Conservation (phyloP, 1,284 basidiomycete species). For the Kalmanozyma brasiliensis region DNA sequence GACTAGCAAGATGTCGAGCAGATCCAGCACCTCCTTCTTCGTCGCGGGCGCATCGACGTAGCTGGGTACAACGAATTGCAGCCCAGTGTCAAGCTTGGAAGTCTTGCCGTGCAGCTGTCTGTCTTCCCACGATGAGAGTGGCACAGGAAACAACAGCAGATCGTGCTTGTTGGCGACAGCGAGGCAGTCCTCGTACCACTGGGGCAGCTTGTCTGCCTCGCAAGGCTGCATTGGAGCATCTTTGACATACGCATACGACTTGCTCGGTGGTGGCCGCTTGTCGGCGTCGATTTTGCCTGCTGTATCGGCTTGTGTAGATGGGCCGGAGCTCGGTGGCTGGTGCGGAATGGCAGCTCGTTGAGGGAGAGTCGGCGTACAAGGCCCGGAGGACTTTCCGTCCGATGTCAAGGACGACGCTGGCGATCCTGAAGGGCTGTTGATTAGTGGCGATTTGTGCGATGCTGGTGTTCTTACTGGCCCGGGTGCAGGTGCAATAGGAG, state of each 20-base stretch:
- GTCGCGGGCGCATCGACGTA: slow-evolving; percentile 15
- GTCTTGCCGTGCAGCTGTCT: slow-evolving; percentile 1
- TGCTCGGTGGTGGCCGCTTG: neutral
- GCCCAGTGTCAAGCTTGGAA: neutral
- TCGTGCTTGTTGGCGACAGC: slow-evolving; percentile 23
- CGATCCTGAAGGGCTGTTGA: neutral
- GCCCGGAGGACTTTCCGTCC: neutral
- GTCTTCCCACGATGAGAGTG: slow-evolving; percentile 13
- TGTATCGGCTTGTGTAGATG: neutral
- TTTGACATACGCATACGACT: neutral
- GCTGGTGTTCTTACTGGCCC: neutral
- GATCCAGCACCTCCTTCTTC: slow-evolving; percentile 1
- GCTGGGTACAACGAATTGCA: slow-evolving; percentile 11
- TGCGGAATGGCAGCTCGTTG: no score
- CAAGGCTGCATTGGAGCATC: neutral
- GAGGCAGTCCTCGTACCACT: slow-evolving; percentile 9
- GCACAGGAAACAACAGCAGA: slow-evolving; percentile 14
- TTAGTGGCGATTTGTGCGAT: neutral
- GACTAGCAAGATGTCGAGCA: slow-evolving; percentile 8
- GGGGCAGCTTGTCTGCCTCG: neutral
- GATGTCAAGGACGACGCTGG: neutral
- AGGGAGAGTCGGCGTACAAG: neutral
- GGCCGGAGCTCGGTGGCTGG: no score
- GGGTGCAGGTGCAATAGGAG: neutral
- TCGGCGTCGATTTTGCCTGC: neutral